Evolutionary conservation across 1,139 yeast genomes (phyloP).

Genomic region (Debaryomyces nepalensis): DNA sequence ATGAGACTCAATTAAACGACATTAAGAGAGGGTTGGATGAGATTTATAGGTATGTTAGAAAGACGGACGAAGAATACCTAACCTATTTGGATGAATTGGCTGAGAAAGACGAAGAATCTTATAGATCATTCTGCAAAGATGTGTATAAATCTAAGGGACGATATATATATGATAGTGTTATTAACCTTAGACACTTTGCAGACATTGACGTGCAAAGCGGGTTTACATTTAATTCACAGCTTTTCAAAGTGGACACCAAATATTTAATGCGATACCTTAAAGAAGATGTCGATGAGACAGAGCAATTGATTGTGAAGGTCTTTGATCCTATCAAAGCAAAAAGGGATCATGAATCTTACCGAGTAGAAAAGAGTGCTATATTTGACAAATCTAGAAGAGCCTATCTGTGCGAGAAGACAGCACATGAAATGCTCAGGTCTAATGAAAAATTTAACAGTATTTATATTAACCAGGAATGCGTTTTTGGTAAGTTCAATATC

Average conservation of each 20-base stretch:
- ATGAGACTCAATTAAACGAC: neutral
- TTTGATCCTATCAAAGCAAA: conserved; percentile 1
- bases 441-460: neutral
- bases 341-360: neutral
- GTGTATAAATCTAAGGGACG: too few species aligned
- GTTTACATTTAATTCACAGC: neutral
- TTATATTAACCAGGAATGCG: neutral
- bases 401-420: neutral
- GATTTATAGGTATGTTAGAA: neutral
- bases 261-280: neutral
- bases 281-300: neutral
- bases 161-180: neutral
- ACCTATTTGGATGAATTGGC: neutral
- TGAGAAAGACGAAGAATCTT: neutral
- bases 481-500: conserved; percentile 2
- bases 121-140: neutral
- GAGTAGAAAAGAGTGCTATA: neutral
- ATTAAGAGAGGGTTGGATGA: neutral
- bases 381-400: neutral
- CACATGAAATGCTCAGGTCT: neutral
- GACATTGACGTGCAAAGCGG: conserved; percentile 3
- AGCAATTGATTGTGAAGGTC: neutral
- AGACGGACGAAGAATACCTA: neutral
- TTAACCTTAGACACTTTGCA: neutral
- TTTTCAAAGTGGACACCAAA: neutral